Base-by-base conservation (phyloP, 2,329 filamentous ascomycete species). In the Biscogniauxia mediterranea region DNA sequence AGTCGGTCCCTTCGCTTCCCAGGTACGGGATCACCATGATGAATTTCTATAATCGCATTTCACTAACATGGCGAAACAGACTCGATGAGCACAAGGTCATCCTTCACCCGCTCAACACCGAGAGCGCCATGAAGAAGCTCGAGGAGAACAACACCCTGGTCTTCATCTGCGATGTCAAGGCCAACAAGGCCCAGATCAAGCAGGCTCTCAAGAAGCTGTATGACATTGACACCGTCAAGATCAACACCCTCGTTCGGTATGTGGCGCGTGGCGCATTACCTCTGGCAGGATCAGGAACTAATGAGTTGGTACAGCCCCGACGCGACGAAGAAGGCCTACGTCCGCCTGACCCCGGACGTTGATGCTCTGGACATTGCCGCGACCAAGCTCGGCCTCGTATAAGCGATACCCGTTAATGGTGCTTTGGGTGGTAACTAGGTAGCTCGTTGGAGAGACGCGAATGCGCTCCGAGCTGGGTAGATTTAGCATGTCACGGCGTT, bases 121-220 rank as follows among this genome's bases (percentile, higher is more conserved):
- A 99, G 90, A 95, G 90, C 77, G 95, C 96, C 77, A 98, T 99
- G 94, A 99, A 99, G 92, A 97, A 97, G 91, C 97, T 99, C 74
- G 95, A 99, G 87, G 95, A 99, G 90, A 93, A 99, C 89, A 99
- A 99, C 89, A 99, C 95, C 72, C 89, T 99, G 57, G 92, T 96
- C 78, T 97, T 97, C 87, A 96, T 97, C 74, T 92, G 96, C 77
- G 91, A 97, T 73, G 84, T 94, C 81, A 96, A 96, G 90, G 89
- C 94, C 81, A 99, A 99, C 89, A 99, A 99, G 92, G 89, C 93
- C 79, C 95, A 99, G 86, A 99, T 99, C 85, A 97, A 97, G 88
- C 85, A 88, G 75, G 91, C 94, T 68, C 85, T 99, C 72, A 99
- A 98, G 93, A 97, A 95, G 89, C 90, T 98, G 72, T 99, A 99